Percentiles rank a stretch among this genome's conserved stretches.
Evolutionary conservation across 768 basidiomycete genomes (phyloP).

Genomic region (Mycena kentingensis): DNA sequence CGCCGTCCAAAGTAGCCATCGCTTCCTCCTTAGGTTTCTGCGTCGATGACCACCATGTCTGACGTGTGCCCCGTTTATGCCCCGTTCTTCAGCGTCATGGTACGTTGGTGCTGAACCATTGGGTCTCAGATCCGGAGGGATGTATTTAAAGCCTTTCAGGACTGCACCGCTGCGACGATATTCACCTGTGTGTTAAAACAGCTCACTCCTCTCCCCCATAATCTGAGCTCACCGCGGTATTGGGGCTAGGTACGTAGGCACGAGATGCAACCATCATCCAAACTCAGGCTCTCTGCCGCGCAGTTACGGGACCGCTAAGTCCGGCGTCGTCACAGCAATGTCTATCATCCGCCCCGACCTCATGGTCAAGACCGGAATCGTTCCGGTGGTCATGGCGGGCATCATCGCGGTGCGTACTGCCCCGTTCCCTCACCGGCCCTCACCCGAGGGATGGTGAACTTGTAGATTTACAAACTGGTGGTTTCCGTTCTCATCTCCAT

Average conservation of each 20-base stretch:
- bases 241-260: constrained; percentile 72
- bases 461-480: constrained; percentile 94
- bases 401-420: constrained; percentile 90
- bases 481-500: constrained; percentile 96
- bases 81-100: constrained; percentile 98
- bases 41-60: no score
- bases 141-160: constrained; percentile 47
- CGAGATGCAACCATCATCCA: constrained; percentile 6
- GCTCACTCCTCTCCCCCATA: not conserved
- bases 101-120: constrained; percentile 41
- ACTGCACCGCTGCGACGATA: constrained; percentile 94
- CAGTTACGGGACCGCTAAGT: constrained; percentile 99
- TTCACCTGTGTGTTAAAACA: constrained; percentile 88
- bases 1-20: no score
- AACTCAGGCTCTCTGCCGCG: constrained; percentile 13
- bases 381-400: constrained; percentile 99
- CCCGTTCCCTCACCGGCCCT: constrained; percentile 2
- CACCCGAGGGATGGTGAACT: not conserved
- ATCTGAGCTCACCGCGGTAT: constrained; percentile 63
- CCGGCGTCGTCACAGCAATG: constrained; percentile 95
- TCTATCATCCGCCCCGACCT: constrained; percentile 97
- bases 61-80: constrained; percentile 93
- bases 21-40: no score
- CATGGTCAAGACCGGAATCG: constrained; percentile 96
- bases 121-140: not conserved